A percentile compares a stretch with the other conserved stretches of the same genome.
Evolutionary conservation across 1,284 basidiomycete genomes (phyloP).

Genomic region (Apiotrichum laibachii): DNA sequence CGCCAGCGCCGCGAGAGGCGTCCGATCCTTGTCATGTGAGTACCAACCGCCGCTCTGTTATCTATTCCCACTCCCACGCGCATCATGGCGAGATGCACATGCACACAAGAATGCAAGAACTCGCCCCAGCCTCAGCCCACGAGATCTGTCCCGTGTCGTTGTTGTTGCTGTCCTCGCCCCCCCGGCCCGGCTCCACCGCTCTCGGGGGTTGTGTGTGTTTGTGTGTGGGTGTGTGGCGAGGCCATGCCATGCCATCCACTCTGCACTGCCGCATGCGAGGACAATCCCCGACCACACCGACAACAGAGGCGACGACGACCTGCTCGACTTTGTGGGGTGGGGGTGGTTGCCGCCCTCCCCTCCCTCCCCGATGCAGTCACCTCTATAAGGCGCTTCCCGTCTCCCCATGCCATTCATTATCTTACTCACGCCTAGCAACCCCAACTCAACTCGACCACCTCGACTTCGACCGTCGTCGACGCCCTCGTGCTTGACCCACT

Average conservation of each 20-base stretch:
- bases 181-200: not conserved
- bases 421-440: not conserved
- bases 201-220: too few relatives aligned
- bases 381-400: not conserved
- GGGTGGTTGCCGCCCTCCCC: too few relatives aligned
- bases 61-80: not conserved
- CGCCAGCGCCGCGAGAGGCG: slow-evolving; percentile 3
- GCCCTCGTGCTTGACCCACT: not conserved
- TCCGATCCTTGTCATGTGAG: not conserved
- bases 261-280: too few relatives aligned
- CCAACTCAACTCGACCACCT: not conserved
- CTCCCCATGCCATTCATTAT: not conserved
- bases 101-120: not conserved
- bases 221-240: not conserved
- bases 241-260: too few relatives aligned
- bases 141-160: not conserved
- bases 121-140: not conserved
- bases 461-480: not conserved
- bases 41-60: not conserved
- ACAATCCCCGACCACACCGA: too few relatives aligned
- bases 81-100: not conserved
- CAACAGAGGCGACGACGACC: too few relatives aligned
- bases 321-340: too few relatives aligned
- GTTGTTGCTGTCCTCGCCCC: not conserved
- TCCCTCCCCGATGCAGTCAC: not conserved